phyloP scores from a whole-genome alignment of 2,329 filamentous ascomycete genomes.

The Pseudofabraea citricarpa region DNA sequence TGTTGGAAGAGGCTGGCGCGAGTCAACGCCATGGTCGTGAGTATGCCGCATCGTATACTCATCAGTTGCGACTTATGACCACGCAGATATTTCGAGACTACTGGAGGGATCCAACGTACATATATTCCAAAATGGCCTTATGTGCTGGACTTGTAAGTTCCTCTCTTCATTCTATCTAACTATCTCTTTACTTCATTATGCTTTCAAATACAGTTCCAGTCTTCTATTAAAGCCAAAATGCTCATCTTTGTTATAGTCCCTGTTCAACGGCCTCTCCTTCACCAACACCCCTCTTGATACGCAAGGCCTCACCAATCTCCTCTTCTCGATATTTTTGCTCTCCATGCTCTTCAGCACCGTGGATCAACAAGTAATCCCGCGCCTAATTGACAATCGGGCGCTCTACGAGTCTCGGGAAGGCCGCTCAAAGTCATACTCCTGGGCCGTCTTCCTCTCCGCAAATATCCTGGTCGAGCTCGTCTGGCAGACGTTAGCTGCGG shows the following conservation, averaged over 20 bases:
- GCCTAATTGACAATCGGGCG: conserved; percentile 60
- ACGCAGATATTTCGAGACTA: neutral
- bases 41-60: neutral
- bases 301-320: conserved; percentile 42
- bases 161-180: no score
- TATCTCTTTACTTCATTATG: no score
- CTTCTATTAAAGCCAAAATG: no score
- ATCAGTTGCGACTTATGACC: neutral
- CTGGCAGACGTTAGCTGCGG: conserved; percentile 67
- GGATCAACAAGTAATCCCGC: conserved; percentile 59
- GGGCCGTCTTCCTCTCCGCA: conserved; percentile 7
- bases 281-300: neutral
- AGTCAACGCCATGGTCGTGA: no score
- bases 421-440: conserved; percentile 22
- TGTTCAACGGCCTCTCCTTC: neutral
- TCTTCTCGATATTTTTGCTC: conserved; percentile 59
- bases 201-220: no score
- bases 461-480: conserved; percentile 72
- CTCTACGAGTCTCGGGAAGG: conserved; percentile 49
- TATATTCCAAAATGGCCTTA: neutral
- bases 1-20: neutral
- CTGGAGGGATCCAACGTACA: neutral
- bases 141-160: no score
- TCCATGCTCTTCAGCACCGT: conserved; percentile 25
- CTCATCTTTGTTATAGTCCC: neutral